Base-by-base conservation (phyloP, 257 asterid species). In the Fraxinus pennsylvanica region DNA sequence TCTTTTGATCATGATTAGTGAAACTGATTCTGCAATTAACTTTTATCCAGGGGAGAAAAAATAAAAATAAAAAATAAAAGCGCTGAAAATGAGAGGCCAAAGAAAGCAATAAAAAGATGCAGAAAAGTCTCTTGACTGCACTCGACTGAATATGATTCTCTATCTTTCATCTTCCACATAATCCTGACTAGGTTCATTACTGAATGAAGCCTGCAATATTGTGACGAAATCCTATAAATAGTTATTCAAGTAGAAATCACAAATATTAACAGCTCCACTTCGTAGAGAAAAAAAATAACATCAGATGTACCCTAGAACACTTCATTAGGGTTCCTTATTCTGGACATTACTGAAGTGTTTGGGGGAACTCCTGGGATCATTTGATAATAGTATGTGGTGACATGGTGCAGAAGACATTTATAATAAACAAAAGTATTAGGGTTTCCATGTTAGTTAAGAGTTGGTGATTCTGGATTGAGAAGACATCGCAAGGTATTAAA, bases 251-350 rank as follows among this genome's bases (percentile, higher is more conserved):
- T 54, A 27, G 12, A 6, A 77, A 22, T 70, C 38, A 71, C 76
- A 27, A 50, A 27, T 6, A 54, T 0, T 1, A 38, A 7, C 1
- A 38, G 21, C 14, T 15, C 6, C 47, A 41, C 47, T 41, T 41
- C 9, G 13, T 39, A n/a, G 63, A 14, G 63, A 25, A n/a, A 19
- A 54, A 9, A n/a, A 6, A 61, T 0, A 36, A 36, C 9, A 22
- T 85, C 84, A 77, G 66, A 76, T 78, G 84, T 81, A 22, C 79
- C 68, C 84, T 80, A 82, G 88, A 85, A 72, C 85, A 80, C 89
- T 85, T 85, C 85, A 12, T 33, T 78, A 30, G 30, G 77, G 68
- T 54, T 73, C 79, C 30, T 9, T 19, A 19, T 43, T 5, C 45
- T 13, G 45, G 19, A 68, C 52, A 39, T 41, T 15, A 32, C 72